A percentile compares a stretch with the other conserved stretches of the same genome.
Conservation (phyloP, 441 rosid species). For the Adansonia madagascariensis region DNA sequence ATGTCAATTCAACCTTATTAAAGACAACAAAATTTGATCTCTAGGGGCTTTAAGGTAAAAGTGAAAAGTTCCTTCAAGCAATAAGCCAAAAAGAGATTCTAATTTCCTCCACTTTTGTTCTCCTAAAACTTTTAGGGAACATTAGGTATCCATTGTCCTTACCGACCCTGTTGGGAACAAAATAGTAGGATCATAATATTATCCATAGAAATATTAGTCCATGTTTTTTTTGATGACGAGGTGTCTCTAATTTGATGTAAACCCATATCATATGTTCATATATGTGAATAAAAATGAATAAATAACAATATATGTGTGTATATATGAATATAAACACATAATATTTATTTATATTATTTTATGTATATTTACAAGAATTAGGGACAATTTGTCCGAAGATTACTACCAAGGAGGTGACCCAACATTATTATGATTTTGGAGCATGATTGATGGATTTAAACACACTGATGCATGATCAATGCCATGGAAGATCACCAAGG, state of each 20-base stretch:
- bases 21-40: neutral
- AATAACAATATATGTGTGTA: neutral
- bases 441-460: neutral
- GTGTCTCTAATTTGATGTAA: constrained; percentile 13
- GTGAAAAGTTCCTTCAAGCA: neutral
- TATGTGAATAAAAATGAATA: neutral
- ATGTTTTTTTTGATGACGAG: neutral
- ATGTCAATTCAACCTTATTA: neutral
- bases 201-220: neutral
- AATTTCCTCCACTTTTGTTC: constrained; percentile 7
- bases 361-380: neutral
- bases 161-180: neutral
- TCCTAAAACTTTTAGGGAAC: constrained; percentile 13
- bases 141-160: neutral
- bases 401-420: neutral
- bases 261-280: neutral
- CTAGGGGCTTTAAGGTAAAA: neutral
- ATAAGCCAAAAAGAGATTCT: constrained; percentile 2
- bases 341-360: constrained; percentile 5
- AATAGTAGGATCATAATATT: neutral
- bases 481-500: constrained; percentile 20
- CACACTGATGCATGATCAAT: neutral
- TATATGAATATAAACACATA: neutral
- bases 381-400: constrained; percentile 8
- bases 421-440: constrained; percentile 15